phyloP scores from a whole-genome alignment of 2,329 filamentous ascomycete genomes.

The Westerdykella aurantiaca region DNA sequence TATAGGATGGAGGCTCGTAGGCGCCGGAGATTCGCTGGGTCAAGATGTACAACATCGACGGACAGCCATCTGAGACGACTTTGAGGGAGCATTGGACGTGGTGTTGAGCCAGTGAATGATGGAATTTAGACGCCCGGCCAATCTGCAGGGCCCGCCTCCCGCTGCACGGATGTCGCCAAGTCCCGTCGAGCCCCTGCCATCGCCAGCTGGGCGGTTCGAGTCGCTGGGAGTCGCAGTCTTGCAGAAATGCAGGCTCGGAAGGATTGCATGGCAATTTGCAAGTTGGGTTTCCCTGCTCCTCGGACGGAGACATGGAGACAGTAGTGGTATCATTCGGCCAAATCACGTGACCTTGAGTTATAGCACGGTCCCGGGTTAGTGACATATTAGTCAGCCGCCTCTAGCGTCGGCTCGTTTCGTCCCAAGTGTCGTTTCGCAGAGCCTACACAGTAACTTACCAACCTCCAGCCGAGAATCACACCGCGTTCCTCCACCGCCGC shows the following conservation, averaged over 20 bases:
- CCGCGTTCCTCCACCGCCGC: too few species aligned
- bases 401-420: too few species aligned
- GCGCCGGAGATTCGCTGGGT: constrained; percentile 34
- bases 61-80: constrained; percentile 33
- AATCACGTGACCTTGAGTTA: too few species aligned
- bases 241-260: neutral
- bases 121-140: neutral
- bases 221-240: constrained; percentile 8
- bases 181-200: neutral
- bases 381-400: too few species aligned
- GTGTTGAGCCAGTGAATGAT: constrained; percentile 7
- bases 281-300: too few species aligned
- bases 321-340: too few species aligned
- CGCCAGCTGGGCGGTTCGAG: constrained; percentile 4
- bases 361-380: too few species aligned
- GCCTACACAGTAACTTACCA: too few species aligned
- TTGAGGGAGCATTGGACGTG: constrained; percentile 24
- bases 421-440: too few species aligned
- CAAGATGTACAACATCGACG: constrained; percentile 27
- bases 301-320: too few species aligned
- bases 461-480: too few species aligned
- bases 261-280: neutral
- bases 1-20: constrained; percentile 28
- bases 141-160: neutral
- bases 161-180: too few species aligned